Percentiles rank a stretch among this genome's conserved stretches.
phyloP scores from a whole-genome alignment of 2,329 filamentous ascomycete species.

The Calonectria hawksworthii region DNA sequence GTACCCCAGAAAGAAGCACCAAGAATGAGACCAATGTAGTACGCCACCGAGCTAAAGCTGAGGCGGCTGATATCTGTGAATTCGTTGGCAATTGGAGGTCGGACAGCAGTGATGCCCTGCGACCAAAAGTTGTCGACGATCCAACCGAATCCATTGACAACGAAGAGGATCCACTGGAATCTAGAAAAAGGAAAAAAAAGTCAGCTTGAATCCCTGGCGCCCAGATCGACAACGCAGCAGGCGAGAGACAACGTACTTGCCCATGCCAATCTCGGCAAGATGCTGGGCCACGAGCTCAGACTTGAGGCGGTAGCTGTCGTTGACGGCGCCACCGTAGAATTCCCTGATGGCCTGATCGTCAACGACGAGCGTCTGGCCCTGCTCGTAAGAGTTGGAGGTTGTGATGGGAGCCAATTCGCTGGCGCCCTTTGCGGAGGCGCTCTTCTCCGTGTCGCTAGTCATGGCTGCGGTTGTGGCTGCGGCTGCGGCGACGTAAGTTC shows the following conservation, averaged over 20 bases:
- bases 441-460: constrained; percentile 22
- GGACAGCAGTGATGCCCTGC: constrained; percentile 52
- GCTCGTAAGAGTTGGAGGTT: constrained; percentile 21
- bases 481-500: not conserved
- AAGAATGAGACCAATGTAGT: constrained; percentile 59
- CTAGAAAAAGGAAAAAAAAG: constrained; percentile 26
- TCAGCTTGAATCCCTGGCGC: not conserved
- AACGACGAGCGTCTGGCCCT: constrained; percentile 22
- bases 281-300: constrained; percentile 50
- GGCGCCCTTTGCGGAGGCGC: constrained; percentile 9
- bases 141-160: constrained; percentile 63
- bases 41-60: constrained; percentile 51
- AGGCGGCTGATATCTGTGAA: constrained; percentile 49
- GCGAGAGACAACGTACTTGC: constrained; percentile 46
- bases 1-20: constrained; percentile 62
- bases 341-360: constrained; percentile 27
- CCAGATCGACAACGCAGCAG: not conserved
- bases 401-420: constrained; percentile 20
- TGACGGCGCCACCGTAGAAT: constrained; percentile 54
- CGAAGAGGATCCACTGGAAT: constrained; percentile 59
- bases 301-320: constrained; percentile 50
- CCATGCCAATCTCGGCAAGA: constrained; percentile 49
- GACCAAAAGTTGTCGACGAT: constrained; percentile 60
- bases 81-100: constrained; percentile 51
- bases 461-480: constrained; percentile 12